These are phyloP conservation scores for Fusarium sp. DNA, from an alignment of 2,329 filamentous ascomycete genomes.

Conservation along the genomic window DNA sequence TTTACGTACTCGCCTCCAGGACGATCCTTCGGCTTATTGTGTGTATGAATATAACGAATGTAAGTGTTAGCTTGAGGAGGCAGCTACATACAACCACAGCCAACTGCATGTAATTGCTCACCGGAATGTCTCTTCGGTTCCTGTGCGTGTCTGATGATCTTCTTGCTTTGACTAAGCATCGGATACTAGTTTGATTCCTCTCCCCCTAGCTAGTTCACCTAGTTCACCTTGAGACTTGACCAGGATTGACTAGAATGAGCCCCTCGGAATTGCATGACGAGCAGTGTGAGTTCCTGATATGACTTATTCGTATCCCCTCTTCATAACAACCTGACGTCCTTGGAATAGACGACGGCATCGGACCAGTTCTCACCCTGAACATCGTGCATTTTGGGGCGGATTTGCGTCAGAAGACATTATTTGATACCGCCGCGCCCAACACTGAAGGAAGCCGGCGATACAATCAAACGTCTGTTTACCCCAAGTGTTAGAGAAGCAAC, in stretches of 20 bases:
- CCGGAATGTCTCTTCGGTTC: not conserved
- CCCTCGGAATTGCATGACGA: not conserved
- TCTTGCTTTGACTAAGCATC: not conserved
- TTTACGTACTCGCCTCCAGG: constrained; percentile 10
- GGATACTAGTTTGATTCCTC: not conserved
- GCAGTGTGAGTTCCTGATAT: not conserved
- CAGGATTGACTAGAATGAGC: not conserved
- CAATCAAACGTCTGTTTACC: not conserved
- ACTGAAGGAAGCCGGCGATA: not conserved
- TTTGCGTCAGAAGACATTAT: not conserved
- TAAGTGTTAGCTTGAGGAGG: not conserved
- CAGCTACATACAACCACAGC: not conserved
- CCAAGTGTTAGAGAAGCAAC: not conserved
- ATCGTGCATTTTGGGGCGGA: not conserved
- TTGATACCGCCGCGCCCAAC: not conserved
- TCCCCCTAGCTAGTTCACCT: not conserved
- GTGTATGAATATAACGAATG: not conserved
- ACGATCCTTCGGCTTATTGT: not conserved
- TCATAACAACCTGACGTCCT: not conserved
- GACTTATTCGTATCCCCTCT: not conserved
- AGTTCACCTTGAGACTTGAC: not conserved
- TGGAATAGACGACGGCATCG: not conserved
- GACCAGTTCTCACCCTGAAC: not conserved
- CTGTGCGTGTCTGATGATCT: not conserved
- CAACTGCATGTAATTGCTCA: not conserved